Percentiles rank a stretch among this genome's conserved stretches.
phyloP scores from a whole-genome alignment of 2,329 filamentous ascomycete genomes.

The Uncinocarpus reesii region DNA sequence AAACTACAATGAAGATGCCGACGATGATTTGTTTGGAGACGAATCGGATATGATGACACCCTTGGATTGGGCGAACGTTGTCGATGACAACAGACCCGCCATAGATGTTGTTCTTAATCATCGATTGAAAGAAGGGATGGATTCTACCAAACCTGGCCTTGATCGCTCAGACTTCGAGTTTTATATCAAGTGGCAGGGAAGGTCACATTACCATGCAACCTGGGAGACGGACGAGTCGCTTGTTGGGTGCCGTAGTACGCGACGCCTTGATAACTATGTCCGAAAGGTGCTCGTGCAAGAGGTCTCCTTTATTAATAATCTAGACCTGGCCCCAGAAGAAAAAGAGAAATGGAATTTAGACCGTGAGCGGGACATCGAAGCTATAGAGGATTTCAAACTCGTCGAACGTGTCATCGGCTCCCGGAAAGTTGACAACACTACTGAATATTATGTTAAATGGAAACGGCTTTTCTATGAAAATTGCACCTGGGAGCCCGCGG shows the following conservation, averaged over 20 bases:
- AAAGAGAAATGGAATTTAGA: slow-evolving; percentile 93
- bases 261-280: slow-evolving; percentile 91
- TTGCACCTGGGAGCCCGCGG: slow-evolving; percentile 82
- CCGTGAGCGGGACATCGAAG: slow-evolving; percentile 79
- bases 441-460: slow-evolving; percentile 95
- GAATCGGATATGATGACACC: slow-evolving; percentile 53
- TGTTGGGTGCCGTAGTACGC: slow-evolving; percentile 67
- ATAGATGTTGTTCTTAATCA: slow-evolving; percentile 90
- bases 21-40: slow-evolving; percentile 47
- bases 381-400: slow-evolving; percentile 77
- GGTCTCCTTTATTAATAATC: slow-evolving; percentile 62
- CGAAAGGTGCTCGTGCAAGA: slow-evolving; percentile 72
- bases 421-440: slow-evolving; percentile 65
- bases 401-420: slow-evolving; percentile 87
- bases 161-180: slow-evolving; percentile 70
- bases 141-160: slow-evolving; percentile 26
- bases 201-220: slow-evolving; percentile 88
- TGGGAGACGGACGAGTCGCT: slow-evolving; percentile 78
- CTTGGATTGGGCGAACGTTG: slow-evolving; percentile 54
- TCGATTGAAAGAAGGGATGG: slow-evolving; percentile 59
- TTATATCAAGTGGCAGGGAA: slow-evolving; percentile 90
- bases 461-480: slow-evolving; percentile 86
- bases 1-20: slow-evolving; percentile 59
- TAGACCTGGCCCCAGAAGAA: slow-evolving; percentile 68
- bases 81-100: slow-evolving; percentile 69